A percentile compares a stretch with the other conserved stretches of the same genome.
Evolutionary conservation across 2,329 filamentous ascomycete species (phyloP).

Genomic region (Eutypella sp.): DNA sequence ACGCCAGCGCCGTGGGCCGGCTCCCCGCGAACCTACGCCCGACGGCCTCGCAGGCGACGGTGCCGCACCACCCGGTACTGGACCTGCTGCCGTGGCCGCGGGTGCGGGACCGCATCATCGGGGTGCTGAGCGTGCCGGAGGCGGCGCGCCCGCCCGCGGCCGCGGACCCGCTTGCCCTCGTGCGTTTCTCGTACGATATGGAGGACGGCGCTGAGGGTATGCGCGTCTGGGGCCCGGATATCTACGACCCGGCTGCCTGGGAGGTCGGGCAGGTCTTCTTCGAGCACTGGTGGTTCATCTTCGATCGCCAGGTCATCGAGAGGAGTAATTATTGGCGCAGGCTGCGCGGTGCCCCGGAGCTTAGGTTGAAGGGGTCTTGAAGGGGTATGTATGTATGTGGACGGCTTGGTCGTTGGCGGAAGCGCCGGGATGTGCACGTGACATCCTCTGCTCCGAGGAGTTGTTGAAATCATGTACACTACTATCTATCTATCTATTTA

Average conservation of each 20-base stretch:
- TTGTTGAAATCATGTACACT: too few relatives aligned
- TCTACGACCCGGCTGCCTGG: slow-evolving; percentile 45
- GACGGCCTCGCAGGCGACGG: slow-evolving; percentile 40
- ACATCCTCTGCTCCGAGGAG: too few relatives aligned
- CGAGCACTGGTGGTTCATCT: slow-evolving; percentile 56
- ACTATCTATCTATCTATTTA: too few relatives aligned
- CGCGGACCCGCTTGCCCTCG: slow-evolving; percentile 39
- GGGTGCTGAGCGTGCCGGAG: slow-evolving; percentile 44
- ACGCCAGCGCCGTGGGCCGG: slow-evolving; percentile 27
- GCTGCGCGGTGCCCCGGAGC: slow-evolving; percentile 37
- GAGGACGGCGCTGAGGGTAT: slow-evolving; percentile 50
- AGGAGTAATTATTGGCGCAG: slow-evolving; percentile 47
- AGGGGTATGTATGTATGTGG: too few relatives aligned
- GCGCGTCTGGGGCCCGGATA: slow-evolving; percentile 44
- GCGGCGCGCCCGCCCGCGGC: slow-evolving; percentile 42
- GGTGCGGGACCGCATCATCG: slow-evolving; percentile 48
- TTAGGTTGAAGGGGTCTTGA: slow-evolving; percentile 11
- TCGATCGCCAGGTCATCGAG: slow-evolving; percentile 49
- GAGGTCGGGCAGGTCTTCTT: slow-evolving; percentile 56
- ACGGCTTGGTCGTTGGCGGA: too few relatives aligned
- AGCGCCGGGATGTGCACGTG: too few relatives aligned
- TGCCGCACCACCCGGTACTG: slow-evolving; percentile 53
- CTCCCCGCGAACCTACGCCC: slow-evolving; percentile 46
- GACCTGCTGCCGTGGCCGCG: slow-evolving; percentile 55
- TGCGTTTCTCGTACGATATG: slow-evolving; percentile 51